Base-by-base conservation (phyloP, 371 early-diverging fungal species). In the Nematocida parisii region DNA sequence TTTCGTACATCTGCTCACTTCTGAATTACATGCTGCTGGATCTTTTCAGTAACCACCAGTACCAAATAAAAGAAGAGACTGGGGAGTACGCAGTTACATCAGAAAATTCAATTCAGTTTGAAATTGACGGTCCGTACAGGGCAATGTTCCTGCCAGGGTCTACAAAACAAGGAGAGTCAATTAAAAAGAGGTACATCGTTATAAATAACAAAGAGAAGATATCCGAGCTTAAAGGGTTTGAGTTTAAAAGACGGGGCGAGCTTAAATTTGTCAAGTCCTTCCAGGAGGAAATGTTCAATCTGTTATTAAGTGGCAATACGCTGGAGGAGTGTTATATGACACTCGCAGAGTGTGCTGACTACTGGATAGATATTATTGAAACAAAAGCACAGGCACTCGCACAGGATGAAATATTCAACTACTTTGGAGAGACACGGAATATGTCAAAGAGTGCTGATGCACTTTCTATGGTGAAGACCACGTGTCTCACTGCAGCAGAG, bases 181-280 rank as follows among this genome's bases (percentile, higher is more conserved):
- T 98, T 58, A 99, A 98, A 85, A 98, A 98, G 88, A 90, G 97
- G 13, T 98, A 99, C 86, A 96, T 96, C 0, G 97, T 98, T 3
- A 96, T 97, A 86, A 94, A 97, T 85, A 88, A 91, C 61, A 93
- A 97, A 75, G 95, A 96, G 1, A 91, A 91, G 4, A 89, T 99
- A 52, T 95, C 95, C 0, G 98, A 98, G 89, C 88, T 97, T 61
- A 99, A 99, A 86, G 98, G 98, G n/a, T 98, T 98, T 86, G 98
- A 98, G 88, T 90, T 97, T 72, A 97, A 98, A 86, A 92, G 98
- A 60, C 91, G 98, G 73, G 98, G 98, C 83, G 98, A 99, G 89
- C 90, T 99, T 47, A 95, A 96, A 84, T 89, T 99, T 58, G 93
- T 97, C 88, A 98, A 97, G 87, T 91, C 93, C 83, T 96, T 98